Conservation (phyloP, 805 yeast species). For the Saccharomyces paradoxus region DNA sequence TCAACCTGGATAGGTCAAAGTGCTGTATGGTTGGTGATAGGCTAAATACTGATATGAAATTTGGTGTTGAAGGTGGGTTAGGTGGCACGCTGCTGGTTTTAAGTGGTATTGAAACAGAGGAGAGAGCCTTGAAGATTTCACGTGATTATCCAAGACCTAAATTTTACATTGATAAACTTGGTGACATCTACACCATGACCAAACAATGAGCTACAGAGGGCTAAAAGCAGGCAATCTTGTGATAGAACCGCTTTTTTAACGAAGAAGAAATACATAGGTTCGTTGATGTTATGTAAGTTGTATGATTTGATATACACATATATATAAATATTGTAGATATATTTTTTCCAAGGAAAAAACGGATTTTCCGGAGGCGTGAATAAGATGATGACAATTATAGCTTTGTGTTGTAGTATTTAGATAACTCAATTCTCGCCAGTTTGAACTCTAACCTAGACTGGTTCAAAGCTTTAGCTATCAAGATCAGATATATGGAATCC, state of each 20-base stretch:
- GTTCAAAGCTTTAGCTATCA: constrained; percentile 39
- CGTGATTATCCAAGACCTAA: constrained; percentile 44
- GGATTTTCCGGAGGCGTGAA: background rate
- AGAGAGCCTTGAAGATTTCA: constrained; percentile 38
- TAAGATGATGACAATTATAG: constrained; percentile 7
- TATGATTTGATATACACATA: background rate
- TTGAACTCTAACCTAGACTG: constrained; percentile 42
- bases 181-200: constrained; percentile 59
- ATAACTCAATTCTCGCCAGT: constrained; percentile 39
- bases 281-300: background rate
- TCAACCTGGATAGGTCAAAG: constrained; percentile 44
- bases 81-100: constrained; percentile 75
- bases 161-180: constrained; percentile 60
- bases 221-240: background rate
- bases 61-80: constrained; percentile 81
- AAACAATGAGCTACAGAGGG: constrained; percentile 3
- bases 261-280: background rate
- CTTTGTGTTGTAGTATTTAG: constrained; percentile 38
- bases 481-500: constrained; percentile 35
- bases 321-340: background rate
- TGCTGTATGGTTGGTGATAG: constrained; percentile 95
- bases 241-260: background rate
- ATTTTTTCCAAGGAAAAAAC: too few relatives aligned
- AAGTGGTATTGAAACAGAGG: constrained; percentile 83
- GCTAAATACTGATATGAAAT: constrained; percentile 87